phyloP scores from a whole-genome alignment of 2,329 filamentous ascomycete species.

The Phialophora chinensis region DNA sequence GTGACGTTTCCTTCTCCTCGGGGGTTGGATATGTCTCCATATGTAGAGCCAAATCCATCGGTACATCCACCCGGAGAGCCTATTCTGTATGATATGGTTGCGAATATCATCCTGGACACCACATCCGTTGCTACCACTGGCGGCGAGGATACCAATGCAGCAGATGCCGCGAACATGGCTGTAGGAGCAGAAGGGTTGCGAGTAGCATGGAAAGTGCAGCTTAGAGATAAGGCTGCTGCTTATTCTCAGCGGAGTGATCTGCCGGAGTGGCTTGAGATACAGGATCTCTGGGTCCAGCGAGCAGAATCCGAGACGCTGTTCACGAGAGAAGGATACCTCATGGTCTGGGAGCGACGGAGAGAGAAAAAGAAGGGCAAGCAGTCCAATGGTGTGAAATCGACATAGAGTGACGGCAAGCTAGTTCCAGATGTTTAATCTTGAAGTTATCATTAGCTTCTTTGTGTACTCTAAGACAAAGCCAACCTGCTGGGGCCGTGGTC shows the following conservation, averaged over 20 bases:
- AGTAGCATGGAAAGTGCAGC: conserved; percentile 93
- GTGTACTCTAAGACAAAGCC: not conserved
- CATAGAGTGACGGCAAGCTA: not conserved
- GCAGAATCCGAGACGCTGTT: conserved; percentile 89
- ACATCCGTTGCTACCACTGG: conserved; percentile 65
- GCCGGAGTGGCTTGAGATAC: conserved; percentile 89
- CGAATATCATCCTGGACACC: conserved; percentile 74
- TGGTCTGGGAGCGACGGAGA: conserved; percentile 90
- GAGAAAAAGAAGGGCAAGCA: conserved; percentile 51
- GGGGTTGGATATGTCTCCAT: conserved; percentile 84
- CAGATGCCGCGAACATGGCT: conserved; percentile 53
- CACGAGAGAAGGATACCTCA: conserved; percentile 90
- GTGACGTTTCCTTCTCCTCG: conserved; percentile 90
- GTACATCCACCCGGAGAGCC: conserved; percentile 76
- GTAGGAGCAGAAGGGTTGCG: conserved; percentile 90
- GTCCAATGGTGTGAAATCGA: conserved; percentile 39
- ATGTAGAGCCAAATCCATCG: conserved; percentile 83
- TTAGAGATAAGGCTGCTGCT: conserved; percentile 70
- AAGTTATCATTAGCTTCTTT: not conserved
- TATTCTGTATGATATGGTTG: conserved; percentile 92
- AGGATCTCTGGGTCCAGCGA: conserved; percentile 91
- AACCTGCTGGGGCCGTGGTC: not conserved
- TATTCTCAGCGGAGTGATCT: conserved; percentile 48
- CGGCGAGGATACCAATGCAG: conserved; percentile 49
- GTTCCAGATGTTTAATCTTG: not conserved